Base-by-base conservation (phyloP, 2,329 filamentous ascomycete species). In the Cladosporium colombiae region DNA sequence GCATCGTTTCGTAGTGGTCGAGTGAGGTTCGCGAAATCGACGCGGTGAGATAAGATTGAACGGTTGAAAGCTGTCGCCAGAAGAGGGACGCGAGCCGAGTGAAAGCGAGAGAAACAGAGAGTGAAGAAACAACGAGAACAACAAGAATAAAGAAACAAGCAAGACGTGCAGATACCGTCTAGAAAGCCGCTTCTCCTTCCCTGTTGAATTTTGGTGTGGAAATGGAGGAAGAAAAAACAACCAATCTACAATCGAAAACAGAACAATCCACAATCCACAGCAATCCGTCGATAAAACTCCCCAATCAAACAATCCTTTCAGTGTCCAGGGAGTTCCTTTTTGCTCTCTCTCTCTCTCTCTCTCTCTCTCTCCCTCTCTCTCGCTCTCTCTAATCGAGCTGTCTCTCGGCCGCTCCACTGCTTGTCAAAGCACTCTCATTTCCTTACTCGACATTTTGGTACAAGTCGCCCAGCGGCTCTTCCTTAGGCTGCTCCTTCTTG, bases 381-480 rank as follows among this genome's bases (percentile, higher is more conserved):
- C 40, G 21, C 14, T 21, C n/a, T 21, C n/a, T 46, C 40, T 23
- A 21, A 16, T 10, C n/a, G 23, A 5, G 40, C 40, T 11, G 40
- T 8, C 13, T 46, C 13, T 21, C 18, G 4, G 1, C 35, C 14
- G 35, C 14, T 18, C 14, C 16, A 40, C 35, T 40, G 14, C 16
- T 40, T 40, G 6, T 14, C 35, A 14, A 18, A 40, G 1, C n/a
- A 21, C 8, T 40, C 55, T 31, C 55, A 18, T 6, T 21, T 57
- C 33, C 37, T 27, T n/a, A 57, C 50, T 62, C 58, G 14, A 55
- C 64, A 29, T 40, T 40, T 21, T 65, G 62, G 68, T 75, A 75
- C 62, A 76, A 58, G 21, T 75, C 74, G 21, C 69, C 66, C 57
- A 76, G 53, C 21, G 67, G 69, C 66, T 72, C 72, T 21, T 68